Percentiles rank a stretch among this genome's conserved stretches.
These are phyloP conservation scores for Arthrocladium fulminans DNA, from an alignment of 2,329 filamentous ascomycete species.

Conservation along the genomic window DNA sequence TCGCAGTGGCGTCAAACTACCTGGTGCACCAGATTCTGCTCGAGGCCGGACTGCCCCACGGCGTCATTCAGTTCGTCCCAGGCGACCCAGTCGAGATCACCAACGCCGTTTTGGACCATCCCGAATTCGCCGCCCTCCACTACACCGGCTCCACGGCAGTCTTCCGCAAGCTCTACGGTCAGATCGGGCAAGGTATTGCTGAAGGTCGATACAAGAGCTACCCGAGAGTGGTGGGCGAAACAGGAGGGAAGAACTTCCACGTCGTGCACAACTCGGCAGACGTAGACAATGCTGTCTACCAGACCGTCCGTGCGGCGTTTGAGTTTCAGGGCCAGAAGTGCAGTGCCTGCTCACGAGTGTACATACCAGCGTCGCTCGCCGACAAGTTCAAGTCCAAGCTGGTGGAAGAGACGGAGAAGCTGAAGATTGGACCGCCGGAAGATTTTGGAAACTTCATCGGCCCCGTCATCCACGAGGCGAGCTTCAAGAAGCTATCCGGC, in stretches of 20 bases:
- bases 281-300: slow-evolving; percentile 61
- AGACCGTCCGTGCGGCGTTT: slow-evolving; percentile 71
- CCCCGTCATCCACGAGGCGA: slow-evolving; percentile 67
- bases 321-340: slow-evolving; percentile 82
- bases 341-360: slow-evolving; percentile 65
- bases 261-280: slow-evolving; percentile 64
- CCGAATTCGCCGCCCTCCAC: slow-evolving; percentile 70
- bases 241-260: slow-evolving; percentile 82
- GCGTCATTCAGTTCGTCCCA: slow-evolving; percentile 82
- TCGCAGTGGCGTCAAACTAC: slow-evolving; percentile 73
- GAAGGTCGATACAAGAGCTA: slow-evolving; percentile 70
- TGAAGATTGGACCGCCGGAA: slow-evolving; percentile 58
- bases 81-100: slow-evolving; percentile 75
- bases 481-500: slow-evolving; percentile 64
- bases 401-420: slow-evolving; percentile 52
- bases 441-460: slow-evolving; percentile 66
- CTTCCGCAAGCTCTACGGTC: slow-evolving; percentile 75
- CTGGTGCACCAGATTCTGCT: slow-evolving; percentile 78
- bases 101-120: slow-evolving; percentile 60
- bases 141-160: slow-evolving; percentile 82
- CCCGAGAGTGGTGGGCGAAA: slow-evolving; percentile 73
- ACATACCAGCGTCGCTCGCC: slow-evolving; percentile 64
- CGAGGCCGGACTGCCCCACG: slow-evolving; percentile 72
- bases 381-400: slow-evolving; percentile 58
- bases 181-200: slow-evolving; percentile 69